phyloP scores from a whole-genome alignment of 805 yeast species.

The Lachancea sp. region DNA sequence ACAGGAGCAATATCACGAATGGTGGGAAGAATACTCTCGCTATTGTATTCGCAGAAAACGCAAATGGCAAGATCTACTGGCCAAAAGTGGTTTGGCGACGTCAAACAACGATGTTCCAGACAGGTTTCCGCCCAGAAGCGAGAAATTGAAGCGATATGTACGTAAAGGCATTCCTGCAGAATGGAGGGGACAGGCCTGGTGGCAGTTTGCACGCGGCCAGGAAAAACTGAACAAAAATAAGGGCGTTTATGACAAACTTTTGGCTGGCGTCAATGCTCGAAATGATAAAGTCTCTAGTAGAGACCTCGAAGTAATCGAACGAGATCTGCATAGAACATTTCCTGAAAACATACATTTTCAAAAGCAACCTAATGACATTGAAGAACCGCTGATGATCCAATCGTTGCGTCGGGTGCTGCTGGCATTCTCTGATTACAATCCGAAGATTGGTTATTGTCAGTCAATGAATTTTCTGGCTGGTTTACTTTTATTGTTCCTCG shows the following conservation, averaged over 20 bases:
- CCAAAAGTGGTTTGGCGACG: conserved; percentile 53
- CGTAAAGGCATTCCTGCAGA: conserved; percentile 94
- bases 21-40: conserved; percentile 68
- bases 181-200: conserved; percentile 98
- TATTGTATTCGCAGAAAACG: conserved; percentile 58
- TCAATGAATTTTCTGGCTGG: conserved; percentile 92
- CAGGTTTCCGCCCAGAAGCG: conserved; percentile 72
- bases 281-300: conserved; percentile 12
- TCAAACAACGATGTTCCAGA: conserved; percentile 45
- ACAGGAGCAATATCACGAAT: conserved; percentile 53
- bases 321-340: conserved; percentile 89
- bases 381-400: conserved; percentile 60
- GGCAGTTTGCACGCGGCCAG: conserved; percentile 82
- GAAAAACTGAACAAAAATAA: conserved; percentile 60
- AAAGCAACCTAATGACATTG: conserved; percentile 28
- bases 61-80: conserved; percentile 70
- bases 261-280: conserved; percentile 22
- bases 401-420: conserved; percentile 73
- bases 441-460: conserved; percentile 93
- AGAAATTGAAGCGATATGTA: conserved; percentile 70
- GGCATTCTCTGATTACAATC: conserved; percentile 80
- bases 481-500: conserved; percentile 71
- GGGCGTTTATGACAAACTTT: conserved; percentile 69
- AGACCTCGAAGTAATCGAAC: conserved; percentile 87
- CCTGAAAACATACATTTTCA: conserved; percentile 88